Base-by-base conservation (phyloP, 2,329 filamentous ascomycete species). In the Lasiodiplodia hormozganensis region DNA sequence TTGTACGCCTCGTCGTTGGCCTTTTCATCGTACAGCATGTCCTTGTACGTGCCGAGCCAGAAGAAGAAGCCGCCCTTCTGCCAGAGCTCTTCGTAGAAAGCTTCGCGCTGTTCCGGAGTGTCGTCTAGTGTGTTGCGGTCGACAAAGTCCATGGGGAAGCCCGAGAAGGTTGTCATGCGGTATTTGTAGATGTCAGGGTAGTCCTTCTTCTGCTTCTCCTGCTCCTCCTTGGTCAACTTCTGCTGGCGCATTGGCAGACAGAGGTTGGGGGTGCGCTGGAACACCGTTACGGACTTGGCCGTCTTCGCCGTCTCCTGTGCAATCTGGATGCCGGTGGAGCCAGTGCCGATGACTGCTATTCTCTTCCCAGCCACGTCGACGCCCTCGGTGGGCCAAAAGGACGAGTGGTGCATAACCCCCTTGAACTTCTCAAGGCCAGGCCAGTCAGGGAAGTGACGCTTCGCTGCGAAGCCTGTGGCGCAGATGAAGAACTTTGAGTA, bases 261-360 rank as follows among this genome's bases (percentile, higher is more conserved):
- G 7, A 90, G 79, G 69, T 91, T 92, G 0, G 90, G 89, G 0
- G 88, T 91, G 12, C 90, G 84, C 72, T 91, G 88, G 76, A 91
- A 90, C 43, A 92, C 86, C 2, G 80, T 83, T 1, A 92, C 67
- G 43, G 74, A 77, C 6, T 80, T 83, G 0, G 84, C 87, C 14
- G 82, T 74, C 2, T 85, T 85, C 2, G 84, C 86, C 76, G 85
- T 86, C 65, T 87, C 88, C 71, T 92, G 89, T 0, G 85, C 83
- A 53, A 90, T 85, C 72, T 91, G 89, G 1, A 91, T 85, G 0
- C 89, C 89, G 0, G 87, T 87, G 0, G 88, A 86, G 1, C 89
- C 89, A 0, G 88, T 90, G 14, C 89, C 89, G 40, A 91, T 86
- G 68, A 91, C 84, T 18, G 85, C 89, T 62, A 87, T 84, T 21